Evolutionary conservation across 176 grass and related monocot species (phyloP).

Genomic region (Zoysia japonica): DNA sequence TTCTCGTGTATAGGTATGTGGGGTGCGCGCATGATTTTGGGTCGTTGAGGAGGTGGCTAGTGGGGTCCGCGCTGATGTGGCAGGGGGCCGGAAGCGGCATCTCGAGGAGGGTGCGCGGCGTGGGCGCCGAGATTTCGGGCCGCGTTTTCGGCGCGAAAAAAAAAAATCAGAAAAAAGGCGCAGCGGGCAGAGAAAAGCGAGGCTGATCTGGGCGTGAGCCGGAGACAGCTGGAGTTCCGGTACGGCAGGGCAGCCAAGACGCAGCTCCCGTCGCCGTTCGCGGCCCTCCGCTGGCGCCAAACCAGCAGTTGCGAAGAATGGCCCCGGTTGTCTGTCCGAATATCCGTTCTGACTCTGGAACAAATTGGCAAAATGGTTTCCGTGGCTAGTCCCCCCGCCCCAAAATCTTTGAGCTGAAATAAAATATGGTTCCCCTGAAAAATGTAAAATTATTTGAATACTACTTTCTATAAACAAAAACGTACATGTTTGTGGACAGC

Average conservation of each 20-base stretch:
- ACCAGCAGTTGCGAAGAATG: neutral
- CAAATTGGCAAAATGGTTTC: conserved; percentile 4
- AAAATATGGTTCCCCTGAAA: conserved; percentile 27
- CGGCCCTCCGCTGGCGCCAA: neutral
- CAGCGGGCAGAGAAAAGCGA: neutral
- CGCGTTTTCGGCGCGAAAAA: neutral
- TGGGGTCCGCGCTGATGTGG: conserved; percentile 37
- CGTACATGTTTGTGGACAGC: too few species aligned
- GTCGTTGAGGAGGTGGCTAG: conserved; percentile 21
- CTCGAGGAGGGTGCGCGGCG: conserved; percentile 36
- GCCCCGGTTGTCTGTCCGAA: neutral
- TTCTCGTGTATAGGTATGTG: neutral
- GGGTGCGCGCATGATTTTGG: conserved; percentile 28
- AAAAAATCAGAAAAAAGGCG: neutral
- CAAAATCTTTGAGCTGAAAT: conserved; percentile 39
- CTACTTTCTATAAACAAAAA: too few species aligned
- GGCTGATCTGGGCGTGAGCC: conserved; percentile 54
- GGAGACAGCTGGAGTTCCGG: conserved; percentile 51
- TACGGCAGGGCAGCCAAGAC: conserved; percentile 41
- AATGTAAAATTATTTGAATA: neutral
- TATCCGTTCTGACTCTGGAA: conserved; percentile 5
- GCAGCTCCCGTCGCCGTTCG: conserved; percentile 59
- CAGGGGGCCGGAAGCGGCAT: conserved; percentile 48
- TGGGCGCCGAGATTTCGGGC: neutral
- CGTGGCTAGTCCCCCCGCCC: conserved; percentile 30